Percentiles rank a stretch among this genome's conserved stretches.
These are phyloP conservation scores for Fusarium pilosicola DNA, from an alignment of 2,329 filamentous ascomycete genomes.

Conservation along the genomic window DNA sequence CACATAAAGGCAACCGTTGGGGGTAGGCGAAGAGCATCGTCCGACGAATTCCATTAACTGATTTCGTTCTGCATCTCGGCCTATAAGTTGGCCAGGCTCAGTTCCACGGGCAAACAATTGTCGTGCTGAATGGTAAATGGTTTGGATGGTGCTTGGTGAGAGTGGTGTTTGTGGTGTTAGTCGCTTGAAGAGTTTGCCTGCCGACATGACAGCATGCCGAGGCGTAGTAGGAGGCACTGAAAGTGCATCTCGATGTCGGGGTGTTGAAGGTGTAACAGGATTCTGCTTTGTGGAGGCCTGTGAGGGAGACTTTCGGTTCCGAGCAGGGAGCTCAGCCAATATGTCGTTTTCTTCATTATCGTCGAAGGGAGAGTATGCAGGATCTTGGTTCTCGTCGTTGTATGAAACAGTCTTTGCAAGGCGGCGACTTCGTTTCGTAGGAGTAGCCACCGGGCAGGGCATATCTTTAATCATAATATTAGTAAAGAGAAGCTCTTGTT, in stretches of 20 bases:
- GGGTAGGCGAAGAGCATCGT: slow-evolving; percentile 66
- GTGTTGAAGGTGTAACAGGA: slow-evolving; percentile 76
- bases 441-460: slow-evolving; percentile 43
- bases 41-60: slow-evolving; percentile 77
- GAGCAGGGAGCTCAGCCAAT: slow-evolving; percentile 49
- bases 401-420: slow-evolving; percentile 54
- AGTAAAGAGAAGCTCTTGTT: slow-evolving; percentile 20
- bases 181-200: slow-evolving; percentile 79
- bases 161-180: slow-evolving; percentile 80
- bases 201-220: slow-evolving; percentile 82
- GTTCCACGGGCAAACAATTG: slow-evolving; percentile 87
- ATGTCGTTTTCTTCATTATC: slow-evolving; percentile 56
- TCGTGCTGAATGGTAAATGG: slow-evolving; percentile 86
- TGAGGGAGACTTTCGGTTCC: slow-evolving; percentile 44
- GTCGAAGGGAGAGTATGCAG: slow-evolving; percentile 44
- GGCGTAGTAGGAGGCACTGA: slow-evolving; percentile 80
- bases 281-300: slow-evolving; percentile 53
- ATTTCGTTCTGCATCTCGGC: slow-evolving; percentile 74
- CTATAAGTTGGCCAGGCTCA: slow-evolving; percentile 78
- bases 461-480: slow-evolving; percentile 34
- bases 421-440: slow-evolving; percentile 60
- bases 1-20: slow-evolving; percentile 88
- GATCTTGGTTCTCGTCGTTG: slow-evolving; percentile 75
- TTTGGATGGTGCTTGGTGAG: slow-evolving; percentile 74
- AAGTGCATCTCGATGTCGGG: slow-evolving; percentile 82